Percentiles rank a stretch among this genome's conserved stretches.
These are phyloP conservation scores for Cladosporium cucumerinum DNA, from an alignment of 2,329 filamentous ascomycete species.

Conservation along the genomic window DNA sequence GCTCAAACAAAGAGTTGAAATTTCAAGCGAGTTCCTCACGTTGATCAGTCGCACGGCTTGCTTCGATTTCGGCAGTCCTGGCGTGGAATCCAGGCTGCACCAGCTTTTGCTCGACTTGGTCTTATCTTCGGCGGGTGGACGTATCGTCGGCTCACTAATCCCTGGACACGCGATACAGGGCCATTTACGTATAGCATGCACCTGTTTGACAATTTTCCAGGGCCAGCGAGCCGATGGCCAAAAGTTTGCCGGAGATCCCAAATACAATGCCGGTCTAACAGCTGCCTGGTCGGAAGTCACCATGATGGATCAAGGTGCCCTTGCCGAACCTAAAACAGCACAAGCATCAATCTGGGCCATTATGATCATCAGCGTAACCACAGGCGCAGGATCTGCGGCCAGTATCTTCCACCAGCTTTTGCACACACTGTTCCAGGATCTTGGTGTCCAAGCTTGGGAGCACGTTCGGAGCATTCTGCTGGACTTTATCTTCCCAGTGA, in stretches of 20 bases:
- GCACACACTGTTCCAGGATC: slow-evolving; percentile 25
- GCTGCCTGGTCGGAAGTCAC: slow-evolving; percentile 33
- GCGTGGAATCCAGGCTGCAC: slow-evolving; percentile 29
- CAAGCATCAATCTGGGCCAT: slow-evolving; percentile 34
- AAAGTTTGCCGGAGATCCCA: slow-evolving; percentile 28
- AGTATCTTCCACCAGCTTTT: slow-evolving; percentile 21
- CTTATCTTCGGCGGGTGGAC: slow-evolving; percentile 25
- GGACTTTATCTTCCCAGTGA: slow-evolving; percentile 35
- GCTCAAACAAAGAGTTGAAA: slow-evolving; percentile 27
- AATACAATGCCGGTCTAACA: slow-evolving; percentile 30
- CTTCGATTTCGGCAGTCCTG: slow-evolving; percentile 33
- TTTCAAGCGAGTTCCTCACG: slow-evolving; percentile 29
- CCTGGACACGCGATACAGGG: slow-evolving; percentile 30
- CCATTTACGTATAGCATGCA: slow-evolving; percentile 33
- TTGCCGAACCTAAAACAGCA: slow-evolving; percentile 31
- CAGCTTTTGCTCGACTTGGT: slow-evolving; percentile 33
- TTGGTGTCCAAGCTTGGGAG: slow-evolving; percentile 32
- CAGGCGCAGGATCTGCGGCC: slow-evolving; percentile 24
- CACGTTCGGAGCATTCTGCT: slow-evolving; percentile 32
- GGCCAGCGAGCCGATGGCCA: slow-evolving; percentile 30
- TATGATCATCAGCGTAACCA: slow-evolving; percentile 35
- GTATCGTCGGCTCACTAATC: slow-evolving; percentile 15
- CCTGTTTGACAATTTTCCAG: slow-evolving; percentile 34
- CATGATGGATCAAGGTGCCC: slow-evolving; percentile 27
- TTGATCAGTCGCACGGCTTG: slow-evolving; percentile 34